Base-by-base conservation (phyloP, 148 eudicot species). In the Fagopyrum tataricum region DNA sequence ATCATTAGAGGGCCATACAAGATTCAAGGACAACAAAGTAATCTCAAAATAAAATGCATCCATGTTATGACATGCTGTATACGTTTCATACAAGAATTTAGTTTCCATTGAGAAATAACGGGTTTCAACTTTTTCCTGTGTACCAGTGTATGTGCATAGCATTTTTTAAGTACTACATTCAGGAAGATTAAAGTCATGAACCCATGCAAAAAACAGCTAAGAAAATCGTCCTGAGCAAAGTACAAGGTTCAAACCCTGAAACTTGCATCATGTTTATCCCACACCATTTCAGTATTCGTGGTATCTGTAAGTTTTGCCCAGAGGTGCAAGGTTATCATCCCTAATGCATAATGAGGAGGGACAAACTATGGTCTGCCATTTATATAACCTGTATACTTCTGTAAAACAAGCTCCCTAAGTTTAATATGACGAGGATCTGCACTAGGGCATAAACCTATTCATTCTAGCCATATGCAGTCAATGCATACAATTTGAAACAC, bases 21-120 rank as follows among this genome's bases (percentile, higher is more conserved):
- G 66, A 14, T 59, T 59, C 69, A 64, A 64, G 4, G 10, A 64
- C 8, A 21, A 10, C 20, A 24, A 46, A 52, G 58, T 52, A 52
- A 52, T 52, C n/a, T 17, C 62, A 21, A n/a, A 56, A 56, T 56
- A 56, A 56, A 5, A 56, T 56, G 62, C 62, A 56, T 56, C 20
- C 11, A 20, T 21, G 26, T 10, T 56, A 56, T 10, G 7, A 18
- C 37, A 56, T 56, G 24, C 0, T 18, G 62, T 20, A 56, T 20
- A 26, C 21, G 62, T 56, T 56, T 49, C 4, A n/a, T 55, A 55
- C 13, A 55, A 55, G 24, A 55, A 11, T 49, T 11, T 18, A 14
- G 20, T 46, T 8, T 7, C 49, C 49, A 46, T 46, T 46, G 49
- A 46, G 21, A 55, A 55, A 55, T 55, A 11, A 55, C 18, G 31